phyloP scores from a whole-genome alignment of 768 basidiomycete species.

The Mycena haematopus region DNA sequence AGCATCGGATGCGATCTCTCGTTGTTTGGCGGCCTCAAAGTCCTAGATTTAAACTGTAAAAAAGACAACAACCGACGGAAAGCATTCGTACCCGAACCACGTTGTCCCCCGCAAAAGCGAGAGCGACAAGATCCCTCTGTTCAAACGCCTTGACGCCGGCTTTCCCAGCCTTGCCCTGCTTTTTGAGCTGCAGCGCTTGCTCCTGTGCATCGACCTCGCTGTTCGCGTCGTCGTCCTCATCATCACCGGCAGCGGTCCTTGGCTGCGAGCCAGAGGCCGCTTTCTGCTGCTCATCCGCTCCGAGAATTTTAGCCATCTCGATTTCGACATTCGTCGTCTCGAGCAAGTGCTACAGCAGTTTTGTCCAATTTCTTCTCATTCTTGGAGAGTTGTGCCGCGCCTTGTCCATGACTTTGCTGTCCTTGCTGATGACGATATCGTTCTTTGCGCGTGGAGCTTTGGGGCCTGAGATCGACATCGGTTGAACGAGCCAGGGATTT shows the following conservation, averaged over 20 bases:
- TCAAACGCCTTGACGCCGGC: constrained; percentile 70
- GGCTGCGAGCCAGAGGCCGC: constrained; percentile 20
- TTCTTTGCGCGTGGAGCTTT: constrained; percentile 75
- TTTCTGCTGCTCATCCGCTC: constrained; percentile 42
- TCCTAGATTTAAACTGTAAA: constrained; percentile 54
- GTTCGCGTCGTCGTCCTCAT: constrained; percentile 52
- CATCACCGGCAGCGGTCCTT: constrained; percentile 47
- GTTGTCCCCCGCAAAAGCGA: constrained; percentile 96
- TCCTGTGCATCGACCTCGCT: constrained; percentile 80
- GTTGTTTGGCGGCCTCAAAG: constrained; percentile 84
- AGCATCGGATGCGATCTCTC: constrained; percentile 86
- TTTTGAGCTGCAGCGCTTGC: constrained; percentile 42
- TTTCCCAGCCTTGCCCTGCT: constrained; percentile 50
- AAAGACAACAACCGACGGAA: background rate
- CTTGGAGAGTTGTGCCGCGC: constrained; percentile 79
- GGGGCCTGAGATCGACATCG: constrained; percentile 38
- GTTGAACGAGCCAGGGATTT: constrained; percentile 85
- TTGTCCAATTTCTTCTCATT: constrained; percentile 53
- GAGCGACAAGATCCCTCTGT: constrained; percentile 91
- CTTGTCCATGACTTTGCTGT: constrained; percentile 64
- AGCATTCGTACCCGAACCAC: constrained; percentile 78
- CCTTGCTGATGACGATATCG: constrained; percentile 72
- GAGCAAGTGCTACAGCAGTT: constrained; percentile 62
- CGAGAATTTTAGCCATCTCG: constrained; percentile 58
- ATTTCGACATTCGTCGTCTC: constrained; percentile 88